A percentile compares a stretch with the other conserved stretches of the same genome.
phyloP scores from a whole-genome alignment of 371 early-diverging fungal species.

The Mortierella sp. region DNA sequence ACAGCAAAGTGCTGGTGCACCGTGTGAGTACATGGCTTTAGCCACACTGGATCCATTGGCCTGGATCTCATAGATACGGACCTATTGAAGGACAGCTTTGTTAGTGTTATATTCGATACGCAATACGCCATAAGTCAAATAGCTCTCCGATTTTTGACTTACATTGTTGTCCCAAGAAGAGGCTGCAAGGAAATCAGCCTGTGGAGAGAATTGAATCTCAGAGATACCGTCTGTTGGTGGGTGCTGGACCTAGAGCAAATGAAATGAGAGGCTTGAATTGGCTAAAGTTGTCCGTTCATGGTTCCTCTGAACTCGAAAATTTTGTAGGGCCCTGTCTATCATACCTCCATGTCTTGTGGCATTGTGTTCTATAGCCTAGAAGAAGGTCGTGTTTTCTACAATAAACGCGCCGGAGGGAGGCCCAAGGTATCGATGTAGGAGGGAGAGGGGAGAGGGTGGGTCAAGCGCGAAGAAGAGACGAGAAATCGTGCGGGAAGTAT shows the following conservation, averaged over 20 bases:
- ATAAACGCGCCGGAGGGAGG: too few relatives aligned
- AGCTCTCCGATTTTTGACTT: constrained; percentile 7
- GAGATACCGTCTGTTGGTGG: constrained; percentile 90
- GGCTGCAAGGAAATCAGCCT: constrained; percentile 86
- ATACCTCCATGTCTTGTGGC: constrained; percentile 54
- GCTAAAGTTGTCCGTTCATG: background rate
- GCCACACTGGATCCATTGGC: constrained; percentile 74
- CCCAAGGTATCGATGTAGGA: too few relatives aligned
- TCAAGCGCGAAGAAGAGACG: too few relatives aligned
- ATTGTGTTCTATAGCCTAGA: constrained; percentile 21
- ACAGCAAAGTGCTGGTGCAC: constrained; percentile 86
- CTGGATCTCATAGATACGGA: constrained; percentile 91
- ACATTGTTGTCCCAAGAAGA: constrained; percentile 95
- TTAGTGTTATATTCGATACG: background rate
- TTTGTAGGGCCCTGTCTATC: background rate
- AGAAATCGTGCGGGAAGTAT: too few relatives aligned
- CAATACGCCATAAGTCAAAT: background rate
- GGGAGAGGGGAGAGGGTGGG: too few relatives aligned
- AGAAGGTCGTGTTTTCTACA: background rate
- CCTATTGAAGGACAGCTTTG: constrained; percentile 60
- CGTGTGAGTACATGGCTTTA: constrained; percentile 84
- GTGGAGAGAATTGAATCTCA: constrained; percentile 80
- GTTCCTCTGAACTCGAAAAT: background rate
- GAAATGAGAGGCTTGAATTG: background rate
- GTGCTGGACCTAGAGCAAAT: constrained; percentile 64